Percentiles rank a stretch among this genome's conserved stretches.
These are phyloP conservation scores for Bromus sterilis DNA, from an alignment of 176 grass and related monocot genomes.

Conservation along the genomic window DNA sequence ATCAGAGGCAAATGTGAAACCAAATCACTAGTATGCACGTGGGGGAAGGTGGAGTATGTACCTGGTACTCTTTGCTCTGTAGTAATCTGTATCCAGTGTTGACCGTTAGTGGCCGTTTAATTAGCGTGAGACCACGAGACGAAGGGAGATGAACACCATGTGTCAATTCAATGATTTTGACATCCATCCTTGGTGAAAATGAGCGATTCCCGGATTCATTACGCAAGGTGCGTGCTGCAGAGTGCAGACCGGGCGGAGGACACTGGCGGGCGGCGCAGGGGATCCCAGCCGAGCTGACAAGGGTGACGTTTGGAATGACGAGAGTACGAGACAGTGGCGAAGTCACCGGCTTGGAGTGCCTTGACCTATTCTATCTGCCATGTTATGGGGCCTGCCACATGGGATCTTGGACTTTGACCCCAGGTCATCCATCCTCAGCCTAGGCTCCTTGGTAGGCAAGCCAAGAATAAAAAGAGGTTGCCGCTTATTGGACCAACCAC, in stretches of 20 bases:
- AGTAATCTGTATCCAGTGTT: not conserved
- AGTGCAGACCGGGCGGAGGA: rapidly evolving
- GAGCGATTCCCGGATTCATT: too few relatives aligned
- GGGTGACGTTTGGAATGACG: conserved; percentile 70
- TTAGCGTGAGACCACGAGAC: not conserved
- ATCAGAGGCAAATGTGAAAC: not conserved
- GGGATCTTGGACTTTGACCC: conserved; percentile 23
- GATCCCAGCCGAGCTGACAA: not conserved
- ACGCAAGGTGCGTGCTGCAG: not conserved
- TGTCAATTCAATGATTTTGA: not conserved
- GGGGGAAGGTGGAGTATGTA: not conserved
- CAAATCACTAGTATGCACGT: not conserved
- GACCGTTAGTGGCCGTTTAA: conserved; percentile 9
- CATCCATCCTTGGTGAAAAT: too few relatives aligned
- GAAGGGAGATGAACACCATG: not conserved
- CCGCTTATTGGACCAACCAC: not conserved
- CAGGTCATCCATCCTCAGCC: not conserved
- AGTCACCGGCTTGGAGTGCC: not conserved
- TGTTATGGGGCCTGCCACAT: not conserved
- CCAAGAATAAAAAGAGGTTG: not conserved
- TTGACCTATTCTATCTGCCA: not conserved
- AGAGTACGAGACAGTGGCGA: conserved; percentile 24
- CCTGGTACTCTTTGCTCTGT: not conserved
- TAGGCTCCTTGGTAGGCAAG: not conserved
- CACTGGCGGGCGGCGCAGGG: not conserved